These are phyloP conservation scores for Aspergillus quadrilineatus DNA, from an alignment of 2,329 filamentous ascomycete genomes.

Conservation along the genomic window DNA sequence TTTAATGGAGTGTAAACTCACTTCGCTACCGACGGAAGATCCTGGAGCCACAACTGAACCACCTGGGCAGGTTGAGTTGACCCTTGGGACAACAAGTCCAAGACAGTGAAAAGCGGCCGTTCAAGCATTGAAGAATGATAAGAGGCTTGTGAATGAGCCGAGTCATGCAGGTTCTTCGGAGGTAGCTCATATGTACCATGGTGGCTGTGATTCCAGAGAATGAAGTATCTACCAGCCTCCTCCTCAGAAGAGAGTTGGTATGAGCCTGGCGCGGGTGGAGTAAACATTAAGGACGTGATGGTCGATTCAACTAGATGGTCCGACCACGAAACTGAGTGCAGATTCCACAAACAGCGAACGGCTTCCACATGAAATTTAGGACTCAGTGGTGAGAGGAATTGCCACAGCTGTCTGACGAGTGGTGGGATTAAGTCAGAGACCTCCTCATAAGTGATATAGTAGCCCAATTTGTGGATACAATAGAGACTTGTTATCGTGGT, in stretches of 20 bases:
- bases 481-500: conserved; percentile 50
- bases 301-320: conserved; percentile 78
- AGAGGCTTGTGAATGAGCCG: conserved; percentile 29
- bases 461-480: conserved; percentile 35
- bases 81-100: conserved; percentile 75
- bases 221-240: conserved; percentile 41
- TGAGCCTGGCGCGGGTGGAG: conserved; percentile 31
- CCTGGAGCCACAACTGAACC: conserved; percentile 75
- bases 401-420: conserved; percentile 74
- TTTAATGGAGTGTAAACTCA: conserved; percentile 32
- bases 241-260: conserved; percentile 33
- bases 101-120: conserved; percentile 74
- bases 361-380: conserved; percentile 95
- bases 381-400: conserved; percentile 73
- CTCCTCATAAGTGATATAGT: conserved; percentile 47
- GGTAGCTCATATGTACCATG: conserved; percentile 39
- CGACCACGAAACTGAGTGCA: conserved; percentile 69
- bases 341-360: conserved; percentile 78
- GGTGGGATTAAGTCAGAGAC: conserved; percentile 62
- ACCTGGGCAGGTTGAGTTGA: conserved; percentile 72
- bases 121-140: conserved; percentile 65
- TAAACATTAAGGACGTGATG: conserved; percentile 67
- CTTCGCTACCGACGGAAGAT: conserved; percentile 51
- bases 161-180: conserved; percentile 32
- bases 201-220: conserved; percentile 46